Evolutionary conservation across 768 basidiomycete genomes (phyloP).

Genomic region (Trametes cubensis): DNA sequence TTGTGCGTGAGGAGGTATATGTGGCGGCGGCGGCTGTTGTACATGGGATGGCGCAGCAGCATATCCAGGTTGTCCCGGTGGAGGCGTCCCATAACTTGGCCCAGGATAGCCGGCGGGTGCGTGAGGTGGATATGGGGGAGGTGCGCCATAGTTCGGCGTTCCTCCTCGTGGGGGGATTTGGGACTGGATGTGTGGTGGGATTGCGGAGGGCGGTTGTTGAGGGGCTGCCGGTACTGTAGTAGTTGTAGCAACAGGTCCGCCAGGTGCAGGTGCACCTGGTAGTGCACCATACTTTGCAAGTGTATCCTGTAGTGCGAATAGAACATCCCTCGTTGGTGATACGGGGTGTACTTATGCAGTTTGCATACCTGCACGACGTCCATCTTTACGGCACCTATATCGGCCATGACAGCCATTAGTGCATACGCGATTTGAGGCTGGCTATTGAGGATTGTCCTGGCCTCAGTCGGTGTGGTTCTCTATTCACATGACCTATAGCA

Average conservation of each 20-base stretch:
- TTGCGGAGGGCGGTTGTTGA: slow-evolving; percentile 34
- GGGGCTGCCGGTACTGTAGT: slow-evolving; percentile 34
- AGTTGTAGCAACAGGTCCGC: slow-evolving; percentile 32
- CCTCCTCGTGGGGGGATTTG: slow-evolving; percentile 21
- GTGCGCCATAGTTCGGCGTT: slow-evolving; percentile 25
- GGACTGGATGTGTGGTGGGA: slow-evolving; percentile 30
- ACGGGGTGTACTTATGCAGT: background rate
- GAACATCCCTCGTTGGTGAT: too few species aligned
- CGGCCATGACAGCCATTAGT: slow-evolving; percentile 76
- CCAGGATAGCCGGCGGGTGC: slow-evolving; percentile 12
- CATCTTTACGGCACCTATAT: slow-evolving; percentile 71
- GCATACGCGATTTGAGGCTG: slow-evolving; percentile 81
- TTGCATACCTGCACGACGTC: slow-evolving; percentile 71
- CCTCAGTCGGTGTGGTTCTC: slow-evolving; percentile 77
- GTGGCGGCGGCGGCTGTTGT: slow-evolving; percentile 11
- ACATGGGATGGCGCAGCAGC: slow-evolving; percentile 1
- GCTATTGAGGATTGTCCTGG: slow-evolving; percentile 65
- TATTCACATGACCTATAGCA: too few species aligned
- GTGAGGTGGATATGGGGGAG: slow-evolving; percentile 15
- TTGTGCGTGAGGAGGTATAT: slow-evolving; percentile 17
- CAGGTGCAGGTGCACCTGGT: slow-evolving; percentile 31
- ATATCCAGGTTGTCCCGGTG: slow-evolving; percentile 13
- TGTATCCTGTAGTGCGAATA: slow-evolving; percentile 55
- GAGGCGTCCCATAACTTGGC: slow-evolving; percentile 20
- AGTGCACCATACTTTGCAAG: slow-evolving; percentile 53